phyloP scores from a whole-genome alignment of 352 stramenopile species.

The Phytophthora crassamura region DNA sequence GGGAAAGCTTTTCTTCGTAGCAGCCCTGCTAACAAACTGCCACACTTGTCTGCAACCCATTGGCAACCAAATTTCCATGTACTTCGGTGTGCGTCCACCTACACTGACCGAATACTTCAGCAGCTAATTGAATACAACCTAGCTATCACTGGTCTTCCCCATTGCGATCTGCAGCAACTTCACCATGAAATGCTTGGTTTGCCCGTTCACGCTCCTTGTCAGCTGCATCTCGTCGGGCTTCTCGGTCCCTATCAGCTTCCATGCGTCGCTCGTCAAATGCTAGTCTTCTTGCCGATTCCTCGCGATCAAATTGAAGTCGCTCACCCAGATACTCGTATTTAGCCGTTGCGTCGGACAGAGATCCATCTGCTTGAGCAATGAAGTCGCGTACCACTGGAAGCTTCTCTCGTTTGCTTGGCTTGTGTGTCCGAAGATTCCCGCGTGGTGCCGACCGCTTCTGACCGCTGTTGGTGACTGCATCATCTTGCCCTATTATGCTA shows the following conservation, averaged over 20 bases:
- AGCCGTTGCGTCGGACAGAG: not conserved
- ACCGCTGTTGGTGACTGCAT: no score
- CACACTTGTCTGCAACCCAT: constrained; percentile 10
- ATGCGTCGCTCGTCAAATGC: not conserved
- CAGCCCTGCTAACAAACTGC: constrained; percentile 3
- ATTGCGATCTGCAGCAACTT: not conserved
- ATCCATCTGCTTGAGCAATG: not conserved
- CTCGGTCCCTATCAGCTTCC: not conserved
- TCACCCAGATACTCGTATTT: constrained; percentile 4
- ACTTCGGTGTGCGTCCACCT: constrained; percentile 6
- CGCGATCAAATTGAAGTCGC: not conserved
- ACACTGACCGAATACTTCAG: not conserved
- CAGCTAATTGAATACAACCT: constrained; percentile 1
- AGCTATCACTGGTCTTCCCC: no score
- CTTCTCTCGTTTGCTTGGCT: constrained; percentile 2
- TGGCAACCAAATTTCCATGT: constrained; percentile 14
- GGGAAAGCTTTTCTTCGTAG: not conserved
- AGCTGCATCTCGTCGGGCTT: not conserved
- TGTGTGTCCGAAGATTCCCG: no score
- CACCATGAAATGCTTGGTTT: not conserved
- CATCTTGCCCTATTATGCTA: no score
- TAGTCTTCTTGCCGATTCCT: not conserved
- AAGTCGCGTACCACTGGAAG: not conserved
- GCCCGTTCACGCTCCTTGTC: not conserved
- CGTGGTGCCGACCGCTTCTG: no score